These are phyloP conservation scores for Lichina pygmaea DNA, from an alignment of 495 filamentous ascomycete species.

Conservation along the genomic window DNA sequence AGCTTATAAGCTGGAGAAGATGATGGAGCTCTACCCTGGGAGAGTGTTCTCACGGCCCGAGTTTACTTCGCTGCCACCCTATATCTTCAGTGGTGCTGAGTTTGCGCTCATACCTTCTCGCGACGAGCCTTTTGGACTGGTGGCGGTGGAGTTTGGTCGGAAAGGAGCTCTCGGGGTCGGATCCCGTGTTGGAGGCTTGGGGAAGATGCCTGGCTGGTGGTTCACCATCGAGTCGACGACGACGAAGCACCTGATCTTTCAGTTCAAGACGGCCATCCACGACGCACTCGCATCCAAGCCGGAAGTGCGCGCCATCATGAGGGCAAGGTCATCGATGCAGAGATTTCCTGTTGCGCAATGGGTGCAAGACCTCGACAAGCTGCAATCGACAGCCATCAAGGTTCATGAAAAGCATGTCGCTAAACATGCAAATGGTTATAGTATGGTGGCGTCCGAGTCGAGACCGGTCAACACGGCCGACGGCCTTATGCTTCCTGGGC, in stretches of 20 bases:
- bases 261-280: constrained; percentile 43
- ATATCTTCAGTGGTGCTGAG: constrained; percentile 53
- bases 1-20: constrained; percentile 37
- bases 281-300: constrained; percentile 34
- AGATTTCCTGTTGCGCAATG: constrained; percentile 34
- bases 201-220: constrained; percentile 58
- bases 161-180: constrained; percentile 57
- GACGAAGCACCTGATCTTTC: constrained; percentile 40
- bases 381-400: constrained; percentile 12
- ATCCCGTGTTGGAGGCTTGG: constrained; percentile 38
- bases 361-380: constrained; percentile 14
- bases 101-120: constrained; percentile 61
- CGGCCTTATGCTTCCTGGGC: background rate
- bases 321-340: constrained; percentile 45
- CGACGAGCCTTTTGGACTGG: constrained; percentile 59
- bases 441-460: constrained; percentile 19
- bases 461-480: constrained; percentile 8
- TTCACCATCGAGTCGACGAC: constrained; percentile 42
- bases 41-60: constrained; percentile 52
- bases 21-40: constrained; percentile 48
- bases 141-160: constrained; percentile 55
- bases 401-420: constrained; percentile 1
- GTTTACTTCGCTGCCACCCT: constrained; percentile 46
- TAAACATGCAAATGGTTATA: constrained; percentile 17
- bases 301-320: constrained; percentile 35